A percentile compares a stretch with the other conserved stretches of the same genome.
Conservation (phyloP, 805 yeast genomes). For the Lachancea dasiensis region DNA sequence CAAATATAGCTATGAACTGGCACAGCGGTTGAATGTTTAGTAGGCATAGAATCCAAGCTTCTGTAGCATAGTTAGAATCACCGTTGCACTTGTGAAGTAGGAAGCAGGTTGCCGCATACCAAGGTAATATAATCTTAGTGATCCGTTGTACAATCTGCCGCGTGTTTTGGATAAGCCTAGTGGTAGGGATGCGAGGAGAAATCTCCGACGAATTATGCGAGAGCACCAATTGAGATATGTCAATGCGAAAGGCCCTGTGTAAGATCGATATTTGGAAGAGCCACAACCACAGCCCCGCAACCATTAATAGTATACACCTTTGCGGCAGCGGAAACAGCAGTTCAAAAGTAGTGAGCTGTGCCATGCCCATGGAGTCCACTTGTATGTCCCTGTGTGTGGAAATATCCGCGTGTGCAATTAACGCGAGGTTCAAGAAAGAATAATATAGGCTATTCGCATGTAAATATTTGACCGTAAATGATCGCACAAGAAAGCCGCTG, state of each 20-base stretch:
- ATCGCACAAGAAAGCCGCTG: too few relatives aligned
- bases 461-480: too few relatives aligned
- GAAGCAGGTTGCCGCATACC: slow-evolving; percentile 12
- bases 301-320: slow-evolving; percentile 43
- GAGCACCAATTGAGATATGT: slow-evolving; percentile 32
- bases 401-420: too few relatives aligned
- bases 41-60: slow-evolving; percentile 21
- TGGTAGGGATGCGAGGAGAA: slow-evolving; percentile 29
- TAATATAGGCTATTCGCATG: too few relatives aligned
- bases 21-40: slow-evolving; percentile 35
- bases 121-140: slow-evolving; percentile 23
- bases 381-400: too few relatives aligned
- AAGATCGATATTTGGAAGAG: slow-evolving; percentile 38
- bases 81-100: slow-evolving; percentile 25
- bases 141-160: slow-evolving; percentile 21
- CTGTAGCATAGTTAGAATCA: slow-evolving; percentile 19
- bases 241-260: slow-evolving; percentile 34
- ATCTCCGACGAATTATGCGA: slow-evolving; percentile 20
- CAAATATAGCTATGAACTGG: slow-evolving; percentile 32
- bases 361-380: slow-evolving; percentile 1
- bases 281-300: slow-evolving; percentile 53
- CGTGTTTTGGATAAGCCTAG: slow-evolving; percentile 35
- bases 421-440: too few relatives aligned
- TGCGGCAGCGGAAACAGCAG: slow-evolving; percentile 43
- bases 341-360: slow-evolving; percentile 2